These are phyloP conservation scores for Saccharomycopsis sp. DNA, from an alignment of 805 yeast genomes.

Conservation along the genomic window DNA sequence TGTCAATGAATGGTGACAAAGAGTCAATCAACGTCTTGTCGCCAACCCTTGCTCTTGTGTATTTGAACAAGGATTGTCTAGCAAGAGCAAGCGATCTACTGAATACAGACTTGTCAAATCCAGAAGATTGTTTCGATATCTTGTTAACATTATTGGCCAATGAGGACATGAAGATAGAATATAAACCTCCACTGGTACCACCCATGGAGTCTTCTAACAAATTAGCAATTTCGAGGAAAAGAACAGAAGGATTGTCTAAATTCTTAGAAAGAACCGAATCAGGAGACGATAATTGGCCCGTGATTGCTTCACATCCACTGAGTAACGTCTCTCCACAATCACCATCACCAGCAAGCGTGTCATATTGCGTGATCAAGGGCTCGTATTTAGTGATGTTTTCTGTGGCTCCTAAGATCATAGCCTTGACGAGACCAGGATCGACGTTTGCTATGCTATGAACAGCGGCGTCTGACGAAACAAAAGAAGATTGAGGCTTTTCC, in stretches of 20 bases:
- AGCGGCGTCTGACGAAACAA: slow-evolving; percentile 26
- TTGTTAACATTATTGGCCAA: slow-evolving; percentile 48
- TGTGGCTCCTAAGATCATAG: slow-evolving; percentile 43
- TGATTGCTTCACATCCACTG: slow-evolving; percentile 71
- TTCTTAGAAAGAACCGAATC: slow-evolving; percentile 43
- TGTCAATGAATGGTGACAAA: slow-evolving; percentile 73
- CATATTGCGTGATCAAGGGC: slow-evolving; percentile 78
- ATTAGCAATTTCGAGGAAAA: slow-evolving; percentile 53
- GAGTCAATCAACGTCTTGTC: slow-evolving; percentile 89
- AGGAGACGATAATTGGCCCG: slow-evolving; percentile 42
- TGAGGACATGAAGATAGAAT: slow-evolving; percentile 78
- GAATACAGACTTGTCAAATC: slow-evolving; percentile 31
- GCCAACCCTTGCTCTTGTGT: slow-evolving; percentile 84
- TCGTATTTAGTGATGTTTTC: slow-evolving; percentile 54
- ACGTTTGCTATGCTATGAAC: slow-evolving; percentile 32
- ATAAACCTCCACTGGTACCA: slow-evolving; percentile 93
- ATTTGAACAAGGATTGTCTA: slow-evolving; percentile 66
- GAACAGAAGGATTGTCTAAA: slow-evolving; percentile 32
- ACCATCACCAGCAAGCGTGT: slow-evolving; percentile 91
- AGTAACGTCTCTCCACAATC: slow-evolving; percentile 93
- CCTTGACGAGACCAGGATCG: slow-evolving; percentile 27
- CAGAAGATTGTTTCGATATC: slow-evolving; percentile 22
- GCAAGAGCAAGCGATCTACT: slow-evolving; percentile 51
- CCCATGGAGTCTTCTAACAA: slow-evolving; percentile 91
- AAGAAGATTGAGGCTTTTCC: not conserved